Conservation (phyloP, 768 basidiomycete genomes). For the Neoboletus brunneissimus region DNA sequence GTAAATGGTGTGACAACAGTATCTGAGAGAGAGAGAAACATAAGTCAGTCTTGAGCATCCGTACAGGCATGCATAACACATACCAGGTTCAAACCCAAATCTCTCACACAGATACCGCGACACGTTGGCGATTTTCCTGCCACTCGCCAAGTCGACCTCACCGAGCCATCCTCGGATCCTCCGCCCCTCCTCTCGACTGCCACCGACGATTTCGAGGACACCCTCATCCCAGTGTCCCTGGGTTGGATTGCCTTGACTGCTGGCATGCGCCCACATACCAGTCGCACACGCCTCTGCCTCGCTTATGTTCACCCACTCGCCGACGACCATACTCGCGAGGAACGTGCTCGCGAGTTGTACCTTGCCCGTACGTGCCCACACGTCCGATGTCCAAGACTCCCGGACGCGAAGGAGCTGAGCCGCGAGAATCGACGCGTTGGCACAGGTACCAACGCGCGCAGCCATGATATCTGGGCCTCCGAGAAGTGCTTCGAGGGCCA, state of each 20-base stretch:
- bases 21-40: conserved; percentile 39
- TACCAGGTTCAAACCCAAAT: conserved; percentile 77
- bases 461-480: conserved; percentile 80
- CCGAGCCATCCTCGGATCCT: conserved; percentile 77
- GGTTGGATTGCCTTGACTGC: conserved; percentile 25
- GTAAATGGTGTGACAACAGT: conserved; percentile 75
- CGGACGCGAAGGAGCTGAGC: conserved; percentile 76
- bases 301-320: conserved; percentile 68
- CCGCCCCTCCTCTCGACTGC: conserved; percentile 69
- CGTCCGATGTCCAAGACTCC: conserved; percentile 74
- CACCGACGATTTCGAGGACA: conserved; percentile 74
- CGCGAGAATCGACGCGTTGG: conserved; percentile 65
- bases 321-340: conserved; percentile 64
- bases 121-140: conserved; percentile 60
- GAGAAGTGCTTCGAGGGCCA: conserved; percentile 69
- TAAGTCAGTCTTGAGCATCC: neutral
- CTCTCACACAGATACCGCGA: conserved; percentile 76
- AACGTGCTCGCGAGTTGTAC: conserved; percentile 78
- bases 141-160: conserved; percentile 71
- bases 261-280: conserved; percentile 67
- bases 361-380: conserved; percentile 75
- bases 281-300: conserved; percentile 78
- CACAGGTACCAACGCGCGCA: conserved; percentile 69
- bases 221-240: conserved; percentile 75
- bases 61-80: neutral